Percentiles rank a stretch among this genome's conserved stretches.
Conservation (phyloP, 306 rosid species). For the Astragalus glycyphyllos region DNA sequence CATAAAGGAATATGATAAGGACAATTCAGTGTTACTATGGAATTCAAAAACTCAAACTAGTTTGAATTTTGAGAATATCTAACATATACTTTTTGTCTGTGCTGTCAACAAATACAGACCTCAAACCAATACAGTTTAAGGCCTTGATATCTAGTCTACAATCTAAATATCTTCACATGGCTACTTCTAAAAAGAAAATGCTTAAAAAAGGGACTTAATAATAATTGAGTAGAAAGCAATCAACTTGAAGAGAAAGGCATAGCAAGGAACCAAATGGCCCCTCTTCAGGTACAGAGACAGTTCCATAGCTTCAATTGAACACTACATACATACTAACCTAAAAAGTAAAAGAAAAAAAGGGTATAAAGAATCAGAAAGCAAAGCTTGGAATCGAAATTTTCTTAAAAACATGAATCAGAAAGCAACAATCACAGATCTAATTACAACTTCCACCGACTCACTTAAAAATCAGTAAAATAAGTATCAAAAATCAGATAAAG, state of each 20-base stretch:
- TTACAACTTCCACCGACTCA: conserved; percentile 43
- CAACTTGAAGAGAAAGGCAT: conserved; percentile 1
- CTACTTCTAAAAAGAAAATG: conserved; percentile 34
- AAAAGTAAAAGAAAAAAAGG: background rate
- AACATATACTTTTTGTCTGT: background rate
- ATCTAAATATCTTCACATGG: conserved; percentile 12
- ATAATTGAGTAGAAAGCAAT: conserved; percentile 1
- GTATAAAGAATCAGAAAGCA: conserved; percentile 19
- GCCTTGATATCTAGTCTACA: background rate
- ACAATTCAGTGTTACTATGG: background rate
- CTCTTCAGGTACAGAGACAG: conserved; percentile 30
- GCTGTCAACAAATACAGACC: conserved; percentile 7
- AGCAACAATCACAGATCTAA: conserved; percentile 70
- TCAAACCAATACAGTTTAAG: background rate
- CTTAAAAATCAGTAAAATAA: background rate
- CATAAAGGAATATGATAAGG: conserved; percentile 15
- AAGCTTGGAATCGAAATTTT: conserved; percentile 26
- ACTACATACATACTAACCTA: background rate
- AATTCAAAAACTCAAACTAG: conserved; percentile 29
- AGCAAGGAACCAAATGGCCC: conserved; percentile 28
- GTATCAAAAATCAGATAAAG: conserved; percentile 33
- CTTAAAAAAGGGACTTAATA: background rate
- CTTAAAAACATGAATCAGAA: conserved; percentile 46
- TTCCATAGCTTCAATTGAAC: conserved; percentile 19
- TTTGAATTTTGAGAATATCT: conserved; percentile 20